phyloP scores from a whole-genome alignment of 1,139 yeast species.

The Debaryomyces subglobosus region DNA sequence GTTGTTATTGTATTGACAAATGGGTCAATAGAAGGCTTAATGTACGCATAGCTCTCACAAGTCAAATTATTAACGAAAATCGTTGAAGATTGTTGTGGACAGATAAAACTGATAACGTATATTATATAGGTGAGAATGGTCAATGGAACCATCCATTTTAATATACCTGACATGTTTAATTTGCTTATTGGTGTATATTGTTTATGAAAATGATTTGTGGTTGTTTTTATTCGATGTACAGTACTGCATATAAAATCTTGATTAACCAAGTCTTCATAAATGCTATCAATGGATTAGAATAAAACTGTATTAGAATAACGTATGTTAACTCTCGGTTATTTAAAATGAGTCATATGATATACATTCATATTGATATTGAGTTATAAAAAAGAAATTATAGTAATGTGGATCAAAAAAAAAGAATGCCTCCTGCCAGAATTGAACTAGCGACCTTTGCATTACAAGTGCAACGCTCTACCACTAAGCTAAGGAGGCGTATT shows the following conservation, averaged over 20 bases:
- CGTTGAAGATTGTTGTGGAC: slow-evolving; percentile 3
- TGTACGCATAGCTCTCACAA: slow-evolving; percentile 6
- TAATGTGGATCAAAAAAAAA: slow-evolving; percentile 17
- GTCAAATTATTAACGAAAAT: slow-evolving; percentile 6
- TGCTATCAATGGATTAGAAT: too few relatives aligned
- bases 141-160: slow-evolving; percentile 9
- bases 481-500: slow-evolving; percentile 79
- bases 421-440: slow-evolving; percentile 86
- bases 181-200: neutral
- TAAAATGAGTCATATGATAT: too few relatives aligned
- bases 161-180: slow-evolving; percentile 5
- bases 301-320: too few relatives aligned
- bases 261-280: neutral
- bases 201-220: slow-evolving; percentile 2
- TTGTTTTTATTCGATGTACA: neutral
- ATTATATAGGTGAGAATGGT: slow-evolving; percentile 9
- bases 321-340: too few relatives aligned
- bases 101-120: slow-evolving; percentile 8
- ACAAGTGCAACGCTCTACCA: slow-evolving; percentile 97
- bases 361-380: too few relatives aligned
- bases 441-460: slow-evolving; percentile 96
- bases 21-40: slow-evolving; percentile 6
- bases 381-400: too few relatives aligned
- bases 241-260: neutral
- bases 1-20: neutral